A percentile compares a stretch with the other conserved stretches of the same genome.
These are phyloP conservation scores for Echeveria elegans DNA, from an alignment of 164 flowering plant genomes.

Conservation along the genomic window DNA sequence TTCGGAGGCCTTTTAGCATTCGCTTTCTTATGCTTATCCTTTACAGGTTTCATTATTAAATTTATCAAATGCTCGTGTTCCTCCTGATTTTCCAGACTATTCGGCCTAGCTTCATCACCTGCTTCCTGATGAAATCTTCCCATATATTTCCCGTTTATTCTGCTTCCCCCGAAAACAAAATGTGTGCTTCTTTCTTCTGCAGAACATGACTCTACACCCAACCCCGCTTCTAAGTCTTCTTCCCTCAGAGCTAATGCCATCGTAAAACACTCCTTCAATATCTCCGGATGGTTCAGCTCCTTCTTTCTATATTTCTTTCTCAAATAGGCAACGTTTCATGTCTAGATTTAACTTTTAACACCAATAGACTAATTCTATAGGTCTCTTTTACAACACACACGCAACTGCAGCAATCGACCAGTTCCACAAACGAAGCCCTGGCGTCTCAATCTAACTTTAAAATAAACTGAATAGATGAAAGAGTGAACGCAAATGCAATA, in stretches of 20 bases:
- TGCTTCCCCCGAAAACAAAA: background rate
- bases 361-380: background rate
- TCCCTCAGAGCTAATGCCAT: background rate
- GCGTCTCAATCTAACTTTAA: background rate
- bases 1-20: conserved; percentile 28
- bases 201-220: background rate
- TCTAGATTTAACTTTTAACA: no score
- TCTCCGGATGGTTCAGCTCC: background rate
- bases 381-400: background rate
- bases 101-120: conserved; percentile 2
- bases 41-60: conserved; percentile 14
- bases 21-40: conserved; percentile 19
- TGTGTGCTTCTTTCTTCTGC: background rate
- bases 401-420: background rate
- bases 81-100: conserved; percentile 15
- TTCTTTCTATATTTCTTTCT: no score
- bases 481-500: background rate
- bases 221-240: background rate
- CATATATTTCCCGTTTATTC: background rate
- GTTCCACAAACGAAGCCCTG: background rate
- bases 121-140: background rate
- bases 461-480: background rate
- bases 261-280: background rate
- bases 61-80: conserved; percentile 10
- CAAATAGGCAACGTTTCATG: no score